A percentile compares a stretch with the other conserved stretches of the same genome.
Evolutionary conservation across 2,329 filamentous ascomycete species (phyloP).

Genomic region (Chaetomiaceae sp.): DNA sequence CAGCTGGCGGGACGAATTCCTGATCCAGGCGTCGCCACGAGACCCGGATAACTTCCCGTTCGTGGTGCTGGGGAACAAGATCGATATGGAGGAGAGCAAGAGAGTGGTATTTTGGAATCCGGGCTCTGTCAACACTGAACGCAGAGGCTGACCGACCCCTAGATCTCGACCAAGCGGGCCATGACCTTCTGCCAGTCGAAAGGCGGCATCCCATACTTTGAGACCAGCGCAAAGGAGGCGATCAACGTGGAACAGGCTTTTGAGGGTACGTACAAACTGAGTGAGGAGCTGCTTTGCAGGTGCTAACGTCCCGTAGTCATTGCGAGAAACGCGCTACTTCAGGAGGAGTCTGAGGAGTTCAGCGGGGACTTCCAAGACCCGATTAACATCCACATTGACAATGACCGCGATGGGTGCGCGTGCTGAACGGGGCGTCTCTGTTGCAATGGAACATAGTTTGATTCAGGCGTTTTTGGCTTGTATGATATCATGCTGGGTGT

Average conservation of each 20-base stretch:
- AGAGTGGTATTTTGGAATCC: slow-evolving; percentile 54
- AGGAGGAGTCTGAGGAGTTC: slow-evolving; percentile 97
- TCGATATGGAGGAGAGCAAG: slow-evolving; percentile 97
- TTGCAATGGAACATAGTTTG: slow-evolving; percentile 11
- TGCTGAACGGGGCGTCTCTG: slow-evolving; percentile 52
- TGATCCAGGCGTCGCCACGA: slow-evolving; percentile 93
- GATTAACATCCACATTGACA: slow-evolving; percentile 96
- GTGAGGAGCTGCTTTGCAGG: background rate
- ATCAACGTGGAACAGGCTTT: slow-evolving; percentile 88
- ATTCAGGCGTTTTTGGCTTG: slow-evolving; percentile 15
- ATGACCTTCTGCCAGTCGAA: slow-evolving; percentile 98
- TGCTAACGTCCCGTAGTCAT: slow-evolving; percentile 58
- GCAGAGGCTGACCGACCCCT: background rate
- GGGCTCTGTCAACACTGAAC: background rate
- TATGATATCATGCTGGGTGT: slow-evolving; percentile 25
- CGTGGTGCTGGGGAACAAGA: slow-evolving; percentile 97
- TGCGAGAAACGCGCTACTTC: slow-evolving; percentile 86
- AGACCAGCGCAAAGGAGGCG: slow-evolving; percentile 98
- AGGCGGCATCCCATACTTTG: slow-evolving; percentile 95
- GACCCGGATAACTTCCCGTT: slow-evolving; percentile 98
- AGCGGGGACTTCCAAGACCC: slow-evolving; percentile 96
- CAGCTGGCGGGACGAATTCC: slow-evolving; percentile 96
- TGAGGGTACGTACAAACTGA: slow-evolving; percentile 45
- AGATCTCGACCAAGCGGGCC: slow-evolving; percentile 92
- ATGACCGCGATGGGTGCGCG: slow-evolving; percentile 85